These are phyloP conservation scores for Irpex sp. DNA, from an alignment of 1,284 basidiomycete genomes.

Conservation along the genomic window DNA sequence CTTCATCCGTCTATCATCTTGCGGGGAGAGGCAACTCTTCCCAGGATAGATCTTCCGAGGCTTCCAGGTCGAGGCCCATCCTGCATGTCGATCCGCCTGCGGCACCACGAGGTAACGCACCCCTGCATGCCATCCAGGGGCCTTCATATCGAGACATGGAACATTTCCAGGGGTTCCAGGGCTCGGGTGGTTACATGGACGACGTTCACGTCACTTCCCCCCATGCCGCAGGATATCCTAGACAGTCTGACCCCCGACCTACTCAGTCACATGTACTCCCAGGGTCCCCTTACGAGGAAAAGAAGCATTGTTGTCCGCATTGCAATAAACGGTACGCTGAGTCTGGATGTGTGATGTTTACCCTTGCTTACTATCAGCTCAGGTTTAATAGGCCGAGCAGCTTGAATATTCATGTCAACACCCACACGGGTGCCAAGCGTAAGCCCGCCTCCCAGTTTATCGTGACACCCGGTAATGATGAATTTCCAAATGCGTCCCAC, in stretches of 20 bases:
- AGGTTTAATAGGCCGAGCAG: slow-evolving; percentile 41
- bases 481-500: neutral
- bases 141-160: neutral
- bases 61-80: neutral
- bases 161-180: neutral
- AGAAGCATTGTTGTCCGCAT: slow-evolving; percentile 33
- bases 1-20: neutral
- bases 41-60: neutral
- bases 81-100: slow-evolving; percentile 1
- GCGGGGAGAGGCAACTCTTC: neutral
- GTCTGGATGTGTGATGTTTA: neutral
- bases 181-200: neutral
- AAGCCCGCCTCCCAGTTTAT: slow-evolving; percentile 12
- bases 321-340: slow-evolving; percentile 31
- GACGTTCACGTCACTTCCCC: neutral
- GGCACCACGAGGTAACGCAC: neutral
- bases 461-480: neutral
- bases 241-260: neutral
- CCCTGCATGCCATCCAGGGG: neutral
- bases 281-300: slow-evolving; percentile 19
- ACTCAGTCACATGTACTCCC: neutral
- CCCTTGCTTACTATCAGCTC: neutral
- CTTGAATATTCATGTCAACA: slow-evolving; percentile 39
- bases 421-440: slow-evolving; percentile 40
- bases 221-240: neutral